Base-by-base conservation (phyloP, 163 green algal genomes). In the Scenedesmus sp. region DNA sequence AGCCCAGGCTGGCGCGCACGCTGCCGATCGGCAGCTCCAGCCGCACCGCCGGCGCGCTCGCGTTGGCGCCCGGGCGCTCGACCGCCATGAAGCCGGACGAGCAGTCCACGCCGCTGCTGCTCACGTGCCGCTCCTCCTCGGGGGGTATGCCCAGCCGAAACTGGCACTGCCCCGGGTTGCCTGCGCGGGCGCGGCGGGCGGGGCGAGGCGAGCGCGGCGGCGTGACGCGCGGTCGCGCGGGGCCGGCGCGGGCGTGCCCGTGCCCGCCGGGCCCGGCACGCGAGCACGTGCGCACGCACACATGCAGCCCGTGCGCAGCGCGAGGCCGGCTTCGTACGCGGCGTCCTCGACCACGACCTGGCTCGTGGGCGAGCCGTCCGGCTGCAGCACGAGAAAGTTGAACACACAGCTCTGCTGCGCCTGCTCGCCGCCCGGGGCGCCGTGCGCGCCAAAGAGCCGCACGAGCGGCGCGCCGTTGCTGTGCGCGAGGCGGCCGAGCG, bases 161-260 rank as follows among this genome's bases (percentile, higher is more conserved):
- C 57, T 90, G 93, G 60, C 85, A 90, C 28, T 89, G 88, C 13
- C 91, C 91, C 13, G 91, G 91, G 80, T 95, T 95, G 87, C n/a
- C n/a, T n/a, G n/a, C n/a, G n/a, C n/a, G n/a, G n/a, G n/a, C n/a
- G n/a, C n/a, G n/a, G n/a, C n/a, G n/a, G n/a, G n/a, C n/a, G n/a
- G n/a, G n/a, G n/a, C n/a, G n/a, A n/a, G n/a, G n/a, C n/a, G n/a
- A n/a, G n/a, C n/a, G n/a, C n/a, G n/a, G n/a, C n/a, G n/a, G n/a
- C n/a, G n/a, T n/a, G n/a, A n/a, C n/a, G n/a, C n/a, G n/a, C n/a
- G n/a, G n/a, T n/a, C n/a, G n/a, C n/a, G n/a, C n/a, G n/a, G n/a
- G n/a, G n/a, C n/a, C n/a, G n/a, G n/a, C n/a, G n/a, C n/a, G n/a
- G n/a, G n/a, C n/a, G n/a, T n/a, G n/a, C n/a, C n/a, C n/a, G n/a